Base-by-base conservation (phyloP, 176 grass and related monocot genomes). In the Triticum urartu region DNA sequence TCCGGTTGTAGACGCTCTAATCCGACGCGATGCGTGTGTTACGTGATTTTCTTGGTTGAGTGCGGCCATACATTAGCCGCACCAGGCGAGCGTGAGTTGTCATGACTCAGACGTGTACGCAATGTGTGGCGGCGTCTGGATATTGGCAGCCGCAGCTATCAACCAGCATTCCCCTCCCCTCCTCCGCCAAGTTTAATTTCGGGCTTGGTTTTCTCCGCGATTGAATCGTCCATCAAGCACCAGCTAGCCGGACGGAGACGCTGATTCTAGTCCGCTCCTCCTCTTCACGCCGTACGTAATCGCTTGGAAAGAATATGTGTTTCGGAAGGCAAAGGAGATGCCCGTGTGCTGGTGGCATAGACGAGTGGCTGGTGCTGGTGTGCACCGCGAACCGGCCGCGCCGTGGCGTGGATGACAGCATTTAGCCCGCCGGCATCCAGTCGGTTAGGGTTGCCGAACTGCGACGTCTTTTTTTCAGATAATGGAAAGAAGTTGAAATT, bases 41-140 rank as follows among this genome's bases (percentile, higher is more conserved):
- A 30, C 28, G 28, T 38, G 45, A 48, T 48, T 52, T 17, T 54
- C 50, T 54, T 1, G 15, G 50, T 54, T 18, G 50, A 54, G 15
- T 18, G 5, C 15, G 15, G 15, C 15, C 50, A 17, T 4, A 54
- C 15, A 54, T 7, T 36, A 79, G 61, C 25, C 67, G 25, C 26
- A 26, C 22, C 87, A 89, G 87, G 38, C 20, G 32, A 17, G 59
- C 87, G 35, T 68, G 82, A 42, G 39, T 9, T 42, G 39, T 42
- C 39, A 2, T 42, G 39, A 42, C 39, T 3, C 39, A 42, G 77
- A 75, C 18, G 45, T 13, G 24, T 13, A 5, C 13, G n/a, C 15
- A 22, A 40, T 21, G 13, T 45, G 71, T 8, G 71, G 71, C 39
- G n/a, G 39, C 39, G 22, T 4, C 5, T 3, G 65, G 33, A 18